Evolutionary conservation across 164 flowering plant genomes (phyloP).

Genomic region (Macadamia tetraphylla): DNA sequence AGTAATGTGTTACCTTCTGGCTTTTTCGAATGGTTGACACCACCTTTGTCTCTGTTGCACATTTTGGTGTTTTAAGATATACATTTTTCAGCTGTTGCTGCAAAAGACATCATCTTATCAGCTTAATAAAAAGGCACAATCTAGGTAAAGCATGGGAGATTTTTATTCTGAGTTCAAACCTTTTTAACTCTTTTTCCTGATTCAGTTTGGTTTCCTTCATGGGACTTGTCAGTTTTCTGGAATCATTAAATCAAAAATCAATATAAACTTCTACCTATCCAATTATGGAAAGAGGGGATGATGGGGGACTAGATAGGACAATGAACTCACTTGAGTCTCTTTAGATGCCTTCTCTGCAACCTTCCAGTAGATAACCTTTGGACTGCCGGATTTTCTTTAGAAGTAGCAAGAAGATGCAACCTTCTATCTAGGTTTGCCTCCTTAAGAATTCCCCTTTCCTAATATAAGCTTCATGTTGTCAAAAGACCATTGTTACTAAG

Average conservation of each 20-base stretch:
- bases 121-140: slow-evolving; percentile 1
- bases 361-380: slow-evolving; percentile 13
- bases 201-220: slow-evolving; percentile 18
- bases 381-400: slow-evolving; percentile 23
- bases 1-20: slow-evolving; percentile 4
- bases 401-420: slow-evolving; percentile 18
- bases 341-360: slow-evolving; percentile 21
- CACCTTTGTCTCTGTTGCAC: slow-evolving; percentile 16
- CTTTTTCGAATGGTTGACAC: slow-evolving; percentile 11
- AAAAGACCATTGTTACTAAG: neutral
- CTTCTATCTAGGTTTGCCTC: slow-evolving; percentile 74
- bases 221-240: slow-evolving; percentile 1
- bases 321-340: slow-evolving; percentile 25
- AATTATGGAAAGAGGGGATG: too few relatives aligned
- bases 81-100: slow-evolving; percentile 19
- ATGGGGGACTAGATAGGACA: neutral
- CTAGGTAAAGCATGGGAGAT: neutral
- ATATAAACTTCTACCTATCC: neutral
- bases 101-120: slow-evolving; percentile 8
- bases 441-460: slow-evolving; percentile 81
- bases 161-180: slow-evolving; percentile 16
- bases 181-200: slow-evolving; percentile 12
- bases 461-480: slow-evolving; percentile 8
- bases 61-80: slow-evolving; percentile 12
- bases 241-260: neutral